Base-by-base conservation (phyloP, 208 protist species). In the Wallacemonas sp. region DNA sequence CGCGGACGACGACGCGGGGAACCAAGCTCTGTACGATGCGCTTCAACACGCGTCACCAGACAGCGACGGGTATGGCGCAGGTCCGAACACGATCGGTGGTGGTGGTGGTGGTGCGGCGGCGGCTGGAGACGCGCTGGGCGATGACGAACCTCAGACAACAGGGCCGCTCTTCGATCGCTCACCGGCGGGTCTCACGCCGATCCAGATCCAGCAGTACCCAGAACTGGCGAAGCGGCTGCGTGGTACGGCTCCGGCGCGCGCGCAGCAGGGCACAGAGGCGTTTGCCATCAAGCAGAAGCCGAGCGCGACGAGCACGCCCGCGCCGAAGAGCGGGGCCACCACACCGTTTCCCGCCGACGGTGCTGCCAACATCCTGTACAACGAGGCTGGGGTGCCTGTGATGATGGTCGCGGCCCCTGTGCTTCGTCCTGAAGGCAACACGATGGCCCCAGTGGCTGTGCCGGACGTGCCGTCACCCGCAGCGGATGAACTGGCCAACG, bases 141-240 rank as follows among this genome's bases (percentile, higher is more conserved):
- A 24, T 30, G 47, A 32, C 3, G 47, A 55, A 0, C 23, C 6
- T 3, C 30, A 3, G 2, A 21, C 38, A 3, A 27, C 29, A 11
- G 52, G 32, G 9, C 30, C 52, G 6, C 30, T 65, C 17, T 68
- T 68, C 21, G 26, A 68, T 16, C 62, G 62, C 11, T 24, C 29
- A 5, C 65, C 65, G 16, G 4, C 48, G 3, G 65, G 65, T 5
- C 34, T 70, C 29, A 70, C 65, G 29, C 65, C 65, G 34, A 27
- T 70, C 38, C 6, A 46, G 17, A 8, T 70, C 24, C 32, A 54
- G 27, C 46, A 46, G n/a, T 62, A 54, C 36, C 65, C 65, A 6
- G 17, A 62, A 6, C 54, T 70, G 57, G 41, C 24, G 19, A 49
- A 63, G 9, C n/a, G 8, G 52, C 29, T 58, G 12, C 30, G 52